Base-by-base conservation (phyloP, 31 red algal genomes). In the Odonthalia washingtoniensis region DNA sequence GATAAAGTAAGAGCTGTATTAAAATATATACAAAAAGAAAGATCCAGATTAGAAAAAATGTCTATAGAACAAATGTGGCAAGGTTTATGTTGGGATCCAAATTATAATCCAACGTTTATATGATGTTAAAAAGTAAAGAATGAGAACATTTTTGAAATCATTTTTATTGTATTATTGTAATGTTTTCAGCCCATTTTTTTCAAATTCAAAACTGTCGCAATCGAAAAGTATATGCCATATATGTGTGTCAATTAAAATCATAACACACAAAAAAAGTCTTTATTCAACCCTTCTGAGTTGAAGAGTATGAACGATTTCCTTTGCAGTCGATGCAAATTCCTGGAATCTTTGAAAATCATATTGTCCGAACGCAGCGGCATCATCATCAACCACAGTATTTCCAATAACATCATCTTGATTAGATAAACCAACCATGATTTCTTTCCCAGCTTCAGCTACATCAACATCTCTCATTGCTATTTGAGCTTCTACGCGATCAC, bases 281-380 rank as follows among this genome's bases (percentile, higher is more conserved):
- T 80, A 94, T 45, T 91, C 73, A 1, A 98, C 85, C 27, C 57
- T 65, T 37, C 97, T 82, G 30, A 95, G 85, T 76, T 99, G 97
- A 28, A 99, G 70, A 46, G 97, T 97, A 72, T 99, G 97, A 17
- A 99, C 95, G 38, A 97, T 95, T 74, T 99, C 95, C 33, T 87
- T 90, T 12, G 94, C 91, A 37, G 87, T 62, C 38, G 92, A 74
- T 5, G 89, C 97, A 85, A 97, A 90, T 70, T 92, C 77, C 31
- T 78, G 75, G 83, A 99, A 99, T 34, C 78, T 41, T 33, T 92
- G 77, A 53, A 94, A 92, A 81, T 94, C 90, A 44, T 95, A 90
- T 18, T 85, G 87, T 26, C 86, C 94, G 5, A 78, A 40, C 16
- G 81, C 72, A 33, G 81, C 65, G 18, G 53, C 53, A 30, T 66